A percentile compares a stretch with the other conserved stretches of the same genome.
Conservation (phyloP, 768 basidiomycete genomes). For the Mycena capillaripes region DNA sequence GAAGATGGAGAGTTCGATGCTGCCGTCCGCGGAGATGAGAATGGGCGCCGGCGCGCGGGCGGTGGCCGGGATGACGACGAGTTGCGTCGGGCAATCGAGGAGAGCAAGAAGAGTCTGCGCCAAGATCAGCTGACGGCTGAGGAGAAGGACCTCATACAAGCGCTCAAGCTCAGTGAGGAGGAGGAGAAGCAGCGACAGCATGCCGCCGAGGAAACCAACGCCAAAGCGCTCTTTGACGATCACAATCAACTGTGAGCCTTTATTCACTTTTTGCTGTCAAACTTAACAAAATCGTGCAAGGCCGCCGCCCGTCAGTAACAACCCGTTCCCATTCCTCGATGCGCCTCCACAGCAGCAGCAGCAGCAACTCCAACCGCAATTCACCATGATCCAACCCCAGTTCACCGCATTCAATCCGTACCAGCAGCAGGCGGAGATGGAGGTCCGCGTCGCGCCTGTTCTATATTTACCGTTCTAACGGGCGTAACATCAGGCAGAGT, state of each 20-base stretch:
- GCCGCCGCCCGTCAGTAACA: slow-evolving; percentile 53
- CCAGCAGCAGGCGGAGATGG: slow-evolving; percentile 93
- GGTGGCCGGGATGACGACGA: slow-evolving; percentile 80
- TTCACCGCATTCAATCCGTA: slow-evolving; percentile 96
- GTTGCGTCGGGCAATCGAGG: slow-evolving; percentile 87
- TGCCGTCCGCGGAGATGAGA: slow-evolving; percentile 60
- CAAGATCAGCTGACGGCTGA: slow-evolving; percentile 80
- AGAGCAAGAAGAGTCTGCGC: slow-evolving; percentile 81
- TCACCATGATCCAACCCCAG: slow-evolving; percentile 83
- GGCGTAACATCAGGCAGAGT: slow-evolving; percentile 67
- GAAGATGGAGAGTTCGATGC: slow-evolving; percentile 56
- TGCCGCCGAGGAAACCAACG: slow-evolving; percentile 81
- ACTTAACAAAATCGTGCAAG: slow-evolving; percentile 39
- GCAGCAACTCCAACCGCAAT: slow-evolving; percentile 78
- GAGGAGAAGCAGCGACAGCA: slow-evolving; percentile 86
- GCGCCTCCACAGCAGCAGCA: slow-evolving; percentile 63
- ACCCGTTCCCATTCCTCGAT: slow-evolving; percentile 76
- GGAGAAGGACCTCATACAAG: slow-evolving; percentile 88
- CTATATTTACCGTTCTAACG: not conserved
- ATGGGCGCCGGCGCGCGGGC: slow-evolving; percentile 51
- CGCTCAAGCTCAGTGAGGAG: slow-evolving; percentile 89
- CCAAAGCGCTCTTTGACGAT: slow-evolving; percentile 88
- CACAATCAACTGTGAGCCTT: slow-evolving; percentile 74
- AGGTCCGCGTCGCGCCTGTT: slow-evolving; percentile 62
- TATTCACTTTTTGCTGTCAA: not conserved